Evolutionary conservation across 352 stramenopile genomes (phyloP), one percentile per base, ranked within the genome.

Genomic region (Phytophthora tubulina): DNA sequence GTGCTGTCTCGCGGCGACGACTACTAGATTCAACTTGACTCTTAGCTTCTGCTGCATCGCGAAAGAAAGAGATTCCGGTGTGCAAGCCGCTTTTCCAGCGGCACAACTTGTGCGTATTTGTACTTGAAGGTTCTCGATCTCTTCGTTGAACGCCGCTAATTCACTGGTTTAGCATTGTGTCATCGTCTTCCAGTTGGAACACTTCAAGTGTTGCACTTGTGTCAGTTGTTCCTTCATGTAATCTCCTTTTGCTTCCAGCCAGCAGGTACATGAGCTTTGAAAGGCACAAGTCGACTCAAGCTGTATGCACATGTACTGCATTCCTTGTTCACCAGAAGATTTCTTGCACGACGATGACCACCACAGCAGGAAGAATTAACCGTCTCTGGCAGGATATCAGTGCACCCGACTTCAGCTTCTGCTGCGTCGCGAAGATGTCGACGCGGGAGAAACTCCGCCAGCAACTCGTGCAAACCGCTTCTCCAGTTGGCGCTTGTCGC

Each of bases 1-100:
- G 86, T 99, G 55, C 76, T 99, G 13, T 99, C 94, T 67, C 85
- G 96, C 33, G 98, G 98, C n/a, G 97, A 99, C 76, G 98, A 99
- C 84, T 99, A 98, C 82, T 99, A 86, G 59, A 31, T 58, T 57
- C 13, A 41, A 54, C 6, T 51, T 11, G n/a, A 42, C 7, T 49
- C 60, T 44, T 63, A 70, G 33, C 42, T 71, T 55, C 36, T 61
- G 50, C 42, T 63, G 51, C 36, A 49, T 48, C 36, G 69, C 14
- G 55, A 76, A 41, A 50, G 61, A 11, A 50, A 14, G 69, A 72
- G 13, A 46, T 42, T 7, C 36, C 44, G 45, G 48, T 42, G 39
- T n/a, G 67, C 54, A 51, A 86, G 30, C 31, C 51, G 56, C 32
- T 59, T 75, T 54, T 38, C 27, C 27, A 21, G 59, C 21, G 17